A percentile compares a stretch with the other conserved stretches of the same genome.
These are phyloP conservation scores for Dendrothele bispora DNA, from an alignment of 768 basidiomycete species.

Conservation along the genomic window DNA sequence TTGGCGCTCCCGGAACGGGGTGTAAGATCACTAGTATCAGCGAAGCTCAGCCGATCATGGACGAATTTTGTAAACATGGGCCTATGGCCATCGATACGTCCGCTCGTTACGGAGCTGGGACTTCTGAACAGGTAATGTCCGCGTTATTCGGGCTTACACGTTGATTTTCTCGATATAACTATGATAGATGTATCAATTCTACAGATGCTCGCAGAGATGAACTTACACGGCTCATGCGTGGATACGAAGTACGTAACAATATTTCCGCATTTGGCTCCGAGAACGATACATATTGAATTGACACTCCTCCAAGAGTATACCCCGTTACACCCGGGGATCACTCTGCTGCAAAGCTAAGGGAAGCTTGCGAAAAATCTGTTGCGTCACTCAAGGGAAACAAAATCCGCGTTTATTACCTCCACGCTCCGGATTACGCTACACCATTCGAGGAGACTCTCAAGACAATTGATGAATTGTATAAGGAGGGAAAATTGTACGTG, in stretches of 20 bases:
- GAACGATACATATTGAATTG: neutral
- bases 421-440: constrained; percentile 44
- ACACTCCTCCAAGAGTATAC: constrained; percentile 31
- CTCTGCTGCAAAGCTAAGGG: constrained; percentile 33
- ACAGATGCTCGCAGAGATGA: constrained; percentile 37
- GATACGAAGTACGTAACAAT: constrained; percentile 42
- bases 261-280: neutral
- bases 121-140: constrained; percentile 40
- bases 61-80: constrained; percentile 37
- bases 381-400: constrained; percentile 35
- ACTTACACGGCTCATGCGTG: constrained; percentile 35
- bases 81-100: constrained; percentile 46
- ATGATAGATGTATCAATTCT: no score
- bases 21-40: constrained; percentile 35
- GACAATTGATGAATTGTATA: constrained; percentile 36
- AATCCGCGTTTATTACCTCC: constrained; percentile 46
- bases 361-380: constrained; percentile 39
- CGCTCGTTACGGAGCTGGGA: constrained; percentile 42
- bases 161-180: neutral
- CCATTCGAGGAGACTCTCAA: constrained; percentile 43
- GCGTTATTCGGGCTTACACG: neutral
- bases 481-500: constrained; percentile 25
- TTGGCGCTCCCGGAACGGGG: constrained; percentile 40
- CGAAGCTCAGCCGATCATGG: constrained; percentile 42
- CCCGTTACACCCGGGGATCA: constrained; percentile 44